Conservation (phyloP, 2,329 filamentous ascomycete species). For the Thelonectria olida region DNA sequence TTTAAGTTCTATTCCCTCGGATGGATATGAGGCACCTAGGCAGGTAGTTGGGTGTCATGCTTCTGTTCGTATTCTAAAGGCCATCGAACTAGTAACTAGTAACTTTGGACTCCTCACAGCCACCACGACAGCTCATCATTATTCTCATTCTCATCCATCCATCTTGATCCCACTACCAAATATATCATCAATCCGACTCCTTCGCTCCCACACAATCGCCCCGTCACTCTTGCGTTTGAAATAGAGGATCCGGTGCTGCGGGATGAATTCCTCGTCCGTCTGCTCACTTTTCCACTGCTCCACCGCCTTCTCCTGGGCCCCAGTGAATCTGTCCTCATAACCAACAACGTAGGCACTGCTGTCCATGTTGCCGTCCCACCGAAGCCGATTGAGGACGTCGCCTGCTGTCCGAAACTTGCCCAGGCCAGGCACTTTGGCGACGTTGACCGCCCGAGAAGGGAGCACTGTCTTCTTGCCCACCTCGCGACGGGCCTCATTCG, state of each 20-base stretch:
- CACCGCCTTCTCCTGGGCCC: slow-evolving; percentile 62
- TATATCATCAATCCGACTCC: slow-evolving; percentile 60
- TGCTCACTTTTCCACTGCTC: slow-evolving; percentile 68
- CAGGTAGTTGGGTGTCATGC: too few relatives aligned
- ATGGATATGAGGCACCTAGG: too few relatives aligned
- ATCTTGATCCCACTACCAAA: slow-evolving; percentile 62
- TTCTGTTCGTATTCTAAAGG: too few relatives aligned
- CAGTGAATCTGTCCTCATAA: slow-evolving; percentile 69
- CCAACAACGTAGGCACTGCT: slow-evolving; percentile 64
- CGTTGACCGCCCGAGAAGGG: slow-evolving; percentile 25
- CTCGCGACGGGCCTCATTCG: background rate
- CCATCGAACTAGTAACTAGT: too few relatives aligned
- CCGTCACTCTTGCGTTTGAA: slow-evolving; percentile 64
- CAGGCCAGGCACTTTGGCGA: slow-evolving; percentile 43
- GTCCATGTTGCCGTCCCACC: slow-evolving; percentile 66
- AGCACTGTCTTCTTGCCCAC: slow-evolving; percentile 16
- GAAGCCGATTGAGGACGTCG: slow-evolving; percentile 67
- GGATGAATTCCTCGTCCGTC: slow-evolving; percentile 73
- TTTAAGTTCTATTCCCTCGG: too few relatives aligned
- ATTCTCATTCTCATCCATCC: slow-evolving; percentile 12
- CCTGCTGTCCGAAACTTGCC: slow-evolving; percentile 64
- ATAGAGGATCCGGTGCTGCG: slow-evolving; percentile 70
- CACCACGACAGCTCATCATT: too few relatives aligned
- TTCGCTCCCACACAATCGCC: slow-evolving; percentile 65
- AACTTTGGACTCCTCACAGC: too few relatives aligned